Conservation (phyloP, 805 yeast genomes). For the Candida nitratophila region DNA sequence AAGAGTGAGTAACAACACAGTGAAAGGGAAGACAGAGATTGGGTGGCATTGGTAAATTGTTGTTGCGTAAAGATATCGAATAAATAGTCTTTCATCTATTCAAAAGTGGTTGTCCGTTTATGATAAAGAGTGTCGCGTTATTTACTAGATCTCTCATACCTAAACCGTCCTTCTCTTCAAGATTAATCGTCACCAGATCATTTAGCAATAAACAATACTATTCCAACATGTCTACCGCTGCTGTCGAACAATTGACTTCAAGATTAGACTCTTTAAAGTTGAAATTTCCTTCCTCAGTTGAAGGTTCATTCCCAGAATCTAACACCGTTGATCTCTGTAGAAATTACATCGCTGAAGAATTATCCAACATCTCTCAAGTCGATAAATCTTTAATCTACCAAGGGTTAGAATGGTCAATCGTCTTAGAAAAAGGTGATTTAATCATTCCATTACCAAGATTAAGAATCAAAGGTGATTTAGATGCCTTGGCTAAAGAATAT, state of each 20-base stretch:
- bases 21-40: no score
- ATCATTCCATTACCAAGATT: conserved; percentile 88
- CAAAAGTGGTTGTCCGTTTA: no score
- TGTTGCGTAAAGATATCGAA: no score
- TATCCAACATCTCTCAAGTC: conserved; percentile 67
- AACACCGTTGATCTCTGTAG: conserved; percentile 86
- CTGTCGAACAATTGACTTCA: conserved; percentile 18
- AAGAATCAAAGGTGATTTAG: conserved; percentile 80
- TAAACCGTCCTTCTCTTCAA: no score
- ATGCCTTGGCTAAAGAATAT: conserved; percentile 69
- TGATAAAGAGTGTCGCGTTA: neutral
- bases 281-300: conserved; percentile 33
- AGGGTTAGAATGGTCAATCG: conserved; percentile 81
- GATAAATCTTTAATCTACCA: conserved; percentile 64
- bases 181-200: no score
- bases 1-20: neutral
- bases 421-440: conserved; percentile 87
- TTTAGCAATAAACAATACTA: neutral
- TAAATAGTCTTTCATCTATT: no score
- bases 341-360: conserved; percentile 78
- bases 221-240: conserved; percentile 5
- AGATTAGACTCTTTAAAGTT: conserved; percentile 20
- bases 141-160: neutral
- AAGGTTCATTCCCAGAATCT: conserved; percentile 65
- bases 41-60: no score